Conservation (phyloP, 768 basidiomycete species). For the Cystoderma amianthinum region DNA sequence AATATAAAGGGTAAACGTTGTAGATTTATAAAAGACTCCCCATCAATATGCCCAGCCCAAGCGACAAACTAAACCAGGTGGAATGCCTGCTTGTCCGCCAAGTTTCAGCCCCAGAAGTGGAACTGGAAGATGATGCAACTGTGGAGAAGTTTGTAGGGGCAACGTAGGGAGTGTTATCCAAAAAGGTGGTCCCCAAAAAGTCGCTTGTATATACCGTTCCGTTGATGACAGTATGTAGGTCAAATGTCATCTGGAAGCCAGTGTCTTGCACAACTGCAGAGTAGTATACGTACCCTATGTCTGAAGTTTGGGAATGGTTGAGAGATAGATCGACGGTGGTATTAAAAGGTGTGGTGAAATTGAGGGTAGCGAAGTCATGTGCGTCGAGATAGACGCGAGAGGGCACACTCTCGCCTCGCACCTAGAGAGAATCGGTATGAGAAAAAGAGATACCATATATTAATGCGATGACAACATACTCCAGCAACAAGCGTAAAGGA, state of each 20-base stretch:
- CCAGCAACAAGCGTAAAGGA: constrained; percentile 17
- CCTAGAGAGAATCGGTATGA: constrained; percentile 9
- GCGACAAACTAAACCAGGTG: too few relatives aligned
- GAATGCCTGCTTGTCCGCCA: too few relatives aligned
- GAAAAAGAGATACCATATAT: background rate
- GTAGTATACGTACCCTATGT: constrained; percentile 23
- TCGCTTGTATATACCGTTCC: constrained; percentile 21
- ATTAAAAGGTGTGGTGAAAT: constrained; percentile 16
- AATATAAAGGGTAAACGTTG: too few relatives aligned
- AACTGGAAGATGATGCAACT: background rate
- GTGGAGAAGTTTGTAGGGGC: constrained; percentile 9
- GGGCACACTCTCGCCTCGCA: constrained; percentile 18
- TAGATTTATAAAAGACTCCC: too few relatives aligned
- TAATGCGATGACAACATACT: constrained; percentile 10
- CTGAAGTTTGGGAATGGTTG: constrained; percentile 13
- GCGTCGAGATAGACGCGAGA: constrained; percentile 20
- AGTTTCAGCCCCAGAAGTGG: too few relatives aligned
- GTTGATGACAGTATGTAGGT: constrained; percentile 17
- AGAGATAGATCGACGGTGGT: constrained; percentile 17
- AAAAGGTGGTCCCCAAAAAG: constrained; percentile 17
- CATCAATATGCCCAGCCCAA: too few relatives aligned
- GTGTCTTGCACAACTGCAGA: constrained; percentile 14
- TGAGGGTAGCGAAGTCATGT: constrained; percentile 14
- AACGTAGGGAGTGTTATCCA: constrained; percentile 18
- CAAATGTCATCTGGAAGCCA: constrained; percentile 22